These are phyloP conservation scores for Paxillus ammoniavirescens DNA, from an alignment of 768 basidiomycete genomes.

Conservation along the genomic window DNA sequence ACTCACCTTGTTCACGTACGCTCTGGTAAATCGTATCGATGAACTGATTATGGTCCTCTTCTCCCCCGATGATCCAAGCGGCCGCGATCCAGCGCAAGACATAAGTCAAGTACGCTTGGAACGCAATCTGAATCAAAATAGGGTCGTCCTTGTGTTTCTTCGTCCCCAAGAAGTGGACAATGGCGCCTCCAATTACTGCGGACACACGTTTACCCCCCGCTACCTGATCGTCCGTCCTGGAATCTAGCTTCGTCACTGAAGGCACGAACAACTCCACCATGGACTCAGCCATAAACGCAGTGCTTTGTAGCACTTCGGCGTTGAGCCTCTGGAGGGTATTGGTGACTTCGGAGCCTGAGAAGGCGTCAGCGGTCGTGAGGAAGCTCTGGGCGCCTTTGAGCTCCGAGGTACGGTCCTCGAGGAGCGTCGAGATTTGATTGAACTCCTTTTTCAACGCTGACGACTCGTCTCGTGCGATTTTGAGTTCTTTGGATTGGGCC, in stretches of 20 bases:
- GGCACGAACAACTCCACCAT: slow-evolving; percentile 43
- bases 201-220: slow-evolving; percentile 23
- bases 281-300: slow-evolving; percentile 46
- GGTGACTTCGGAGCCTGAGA: slow-evolving; percentile 46
- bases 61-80: slow-evolving; percentile 31
- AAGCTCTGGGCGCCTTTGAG: slow-evolving; percentile 46
- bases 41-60: slow-evolving; percentile 21
- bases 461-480: slow-evolving; percentile 25
- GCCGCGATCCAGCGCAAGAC: slow-evolving; percentile 26
- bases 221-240: slow-evolving; percentile 21
- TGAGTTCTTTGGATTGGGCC: slow-evolving; percentile 20
- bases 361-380: slow-evolving; percentile 40
- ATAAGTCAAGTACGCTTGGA: slow-evolving; percentile 30
- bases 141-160: slow-evolving; percentile 34
- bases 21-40: slow-evolving; percentile 31
- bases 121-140: slow-evolving; percentile 36
- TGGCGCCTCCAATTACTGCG: slow-evolving; percentile 15
- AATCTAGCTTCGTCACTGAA: slow-evolving; percentile 5
- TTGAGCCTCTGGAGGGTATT: slow-evolving; percentile 45
- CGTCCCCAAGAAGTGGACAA: slow-evolving; percentile 27
- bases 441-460: slow-evolving; percentile 29
- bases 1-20: slow-evolving; percentile 37
- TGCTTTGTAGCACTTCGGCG: slow-evolving; percentile 46
- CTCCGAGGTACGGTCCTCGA: slow-evolving; percentile 43
- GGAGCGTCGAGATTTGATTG: slow-evolving; percentile 25